phyloP scores from a whole-genome alignment of 345 rosid species.

The Bruguiera sexangula region DNA sequence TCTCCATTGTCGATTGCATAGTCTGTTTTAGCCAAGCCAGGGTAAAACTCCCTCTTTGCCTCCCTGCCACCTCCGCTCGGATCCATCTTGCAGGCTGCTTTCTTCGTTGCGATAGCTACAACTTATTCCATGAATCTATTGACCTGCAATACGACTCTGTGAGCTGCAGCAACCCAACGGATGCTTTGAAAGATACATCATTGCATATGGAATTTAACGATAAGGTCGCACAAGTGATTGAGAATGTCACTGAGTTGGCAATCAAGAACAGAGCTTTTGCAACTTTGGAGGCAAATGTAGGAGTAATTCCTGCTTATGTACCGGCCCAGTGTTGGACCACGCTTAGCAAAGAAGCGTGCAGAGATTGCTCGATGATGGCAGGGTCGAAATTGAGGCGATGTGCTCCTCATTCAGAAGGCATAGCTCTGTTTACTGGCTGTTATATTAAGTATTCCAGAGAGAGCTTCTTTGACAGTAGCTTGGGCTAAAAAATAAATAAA shows the following conservation, averaged over 20 bases:
- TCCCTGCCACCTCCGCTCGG: conserved; percentile 41
- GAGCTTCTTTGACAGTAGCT: conserved; percentile 32
- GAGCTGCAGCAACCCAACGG: conserved; percentile 20
- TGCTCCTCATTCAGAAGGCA: conserved; percentile 39
- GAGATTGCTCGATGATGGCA: conserved; percentile 49
- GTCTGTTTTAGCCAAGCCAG: conserved; percentile 38
- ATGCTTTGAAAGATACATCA: neutral
- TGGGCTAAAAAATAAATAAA: neutral
- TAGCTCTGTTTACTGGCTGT: conserved; percentile 63
- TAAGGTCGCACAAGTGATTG: conserved; percentile 31
- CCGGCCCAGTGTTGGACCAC: conserved; percentile 77
- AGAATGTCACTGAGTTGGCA: conserved; percentile 41
- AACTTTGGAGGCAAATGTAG: conserved; percentile 21
- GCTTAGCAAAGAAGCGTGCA: conserved; percentile 37
- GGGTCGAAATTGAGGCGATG: conserved; percentile 38
- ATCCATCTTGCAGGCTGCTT: conserved; percentile 66
- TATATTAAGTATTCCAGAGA: conserved; percentile 52
- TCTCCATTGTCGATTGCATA: conserved; percentile 38
- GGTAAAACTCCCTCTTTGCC: conserved; percentile 27
- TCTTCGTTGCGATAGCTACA: conserved; percentile 47
- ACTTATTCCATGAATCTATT: conserved; percentile 44
- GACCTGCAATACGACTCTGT: conserved; percentile 31
- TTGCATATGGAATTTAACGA: conserved; percentile 16
- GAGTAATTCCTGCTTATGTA: conserved; percentile 35
- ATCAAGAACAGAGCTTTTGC: conserved; percentile 41